These are phyloP conservation scores for Vishniacozyma victoriae DNA, from an alignment of 768 basidiomycete species.

Conservation along the genomic window DNA sequence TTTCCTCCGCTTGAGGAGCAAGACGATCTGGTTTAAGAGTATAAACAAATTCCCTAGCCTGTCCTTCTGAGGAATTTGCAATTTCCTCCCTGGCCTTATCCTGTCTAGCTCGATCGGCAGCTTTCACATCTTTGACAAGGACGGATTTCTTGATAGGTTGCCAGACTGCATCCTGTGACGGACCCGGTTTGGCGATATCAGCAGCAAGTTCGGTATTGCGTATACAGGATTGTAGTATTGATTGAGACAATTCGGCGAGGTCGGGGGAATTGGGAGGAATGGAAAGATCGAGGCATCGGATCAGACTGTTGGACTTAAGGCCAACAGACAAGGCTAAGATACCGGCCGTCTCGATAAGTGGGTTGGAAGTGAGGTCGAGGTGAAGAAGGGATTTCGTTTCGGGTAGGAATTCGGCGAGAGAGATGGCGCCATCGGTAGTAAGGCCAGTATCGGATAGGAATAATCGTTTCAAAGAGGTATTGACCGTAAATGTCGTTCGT, in stretches of 20 bases:
- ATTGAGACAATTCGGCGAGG: conserved; percentile 64
- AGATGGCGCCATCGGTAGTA: conserved; percentile 78
- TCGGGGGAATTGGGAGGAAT: conserved; percentile 62
- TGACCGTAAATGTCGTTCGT: conserved; percentile 86
- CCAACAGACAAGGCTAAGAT: conserved; percentile 87
- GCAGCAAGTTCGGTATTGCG: conserved; percentile 81
- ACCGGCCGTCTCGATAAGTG: conserved; percentile 71
- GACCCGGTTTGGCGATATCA: background rate
- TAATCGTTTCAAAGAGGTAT: conserved; percentile 81
- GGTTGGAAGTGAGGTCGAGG: conserved; percentile 78
- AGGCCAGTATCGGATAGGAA: conserved; percentile 81
- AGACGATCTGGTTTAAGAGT: conserved; percentile 42
- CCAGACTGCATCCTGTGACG: conserved; percentile 48
- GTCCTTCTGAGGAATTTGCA: conserved; percentile 34
- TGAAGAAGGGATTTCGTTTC: conserved; percentile 81
- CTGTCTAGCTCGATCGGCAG: conserved; percentile 41
- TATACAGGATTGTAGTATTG: conserved; percentile 83
- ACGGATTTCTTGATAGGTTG: conserved; percentile 48
- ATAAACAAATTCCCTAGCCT: conserved; percentile 44
- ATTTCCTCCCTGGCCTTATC: conserved; percentile 36
- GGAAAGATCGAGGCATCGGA: conserved; percentile 88
- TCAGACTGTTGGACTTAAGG: conserved; percentile 68
- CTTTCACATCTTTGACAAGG: conserved; percentile 47
- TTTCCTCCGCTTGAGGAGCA: conserved; percentile 28
- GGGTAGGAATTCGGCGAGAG: conserved; percentile 91